A percentile compares a stretch with the other conserved stretches of the same genome.
Conservation (phyloP, 345 rosid genomes). For the Xanthoceras sorbifolium region DNA sequence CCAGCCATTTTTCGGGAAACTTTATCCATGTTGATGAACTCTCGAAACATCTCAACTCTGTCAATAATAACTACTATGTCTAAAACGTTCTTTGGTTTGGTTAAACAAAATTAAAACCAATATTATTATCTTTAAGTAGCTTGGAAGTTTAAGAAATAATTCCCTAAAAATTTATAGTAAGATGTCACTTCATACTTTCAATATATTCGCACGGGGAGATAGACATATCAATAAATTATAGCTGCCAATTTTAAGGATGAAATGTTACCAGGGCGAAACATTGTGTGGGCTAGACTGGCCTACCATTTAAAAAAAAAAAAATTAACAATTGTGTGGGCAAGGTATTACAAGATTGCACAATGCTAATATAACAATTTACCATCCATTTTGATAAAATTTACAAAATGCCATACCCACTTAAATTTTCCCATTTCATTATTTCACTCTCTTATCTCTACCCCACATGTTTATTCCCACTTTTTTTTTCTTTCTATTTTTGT, state of each 20-base stretch:
- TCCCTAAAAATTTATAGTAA: background rate
- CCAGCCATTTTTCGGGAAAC: conserved; percentile 86
- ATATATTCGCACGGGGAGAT: background rate
- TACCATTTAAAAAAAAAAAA: too few species aligned
- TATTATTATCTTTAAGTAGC: background rate
- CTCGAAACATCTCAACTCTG: conserved; percentile 98
- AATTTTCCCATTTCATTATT: too few species aligned
- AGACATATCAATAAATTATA: background rate
- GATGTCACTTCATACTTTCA: background rate
- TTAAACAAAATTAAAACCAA: conserved; percentile 11
- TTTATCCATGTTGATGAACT: conserved; percentile 90
- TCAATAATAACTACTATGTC: conserved; percentile 30
- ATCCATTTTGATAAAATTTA: too few species aligned
- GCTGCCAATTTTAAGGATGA: background rate
- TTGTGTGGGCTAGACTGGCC: too few species aligned
- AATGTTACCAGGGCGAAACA: too few species aligned
- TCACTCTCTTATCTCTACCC: too few species aligned
- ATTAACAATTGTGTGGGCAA: too few species aligned
- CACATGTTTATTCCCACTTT: too few species aligned
- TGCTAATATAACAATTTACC: too few species aligned
- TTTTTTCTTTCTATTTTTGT: too few species aligned
- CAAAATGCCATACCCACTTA: too few species aligned
- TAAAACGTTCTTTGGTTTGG: conserved; percentile 25
- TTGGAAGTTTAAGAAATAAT: background rate
- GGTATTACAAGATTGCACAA: too few species aligned